phyloP scores from a whole-genome alignment of 768 basidiomycete species.

The Psilocybe tampanensis region DNA sequence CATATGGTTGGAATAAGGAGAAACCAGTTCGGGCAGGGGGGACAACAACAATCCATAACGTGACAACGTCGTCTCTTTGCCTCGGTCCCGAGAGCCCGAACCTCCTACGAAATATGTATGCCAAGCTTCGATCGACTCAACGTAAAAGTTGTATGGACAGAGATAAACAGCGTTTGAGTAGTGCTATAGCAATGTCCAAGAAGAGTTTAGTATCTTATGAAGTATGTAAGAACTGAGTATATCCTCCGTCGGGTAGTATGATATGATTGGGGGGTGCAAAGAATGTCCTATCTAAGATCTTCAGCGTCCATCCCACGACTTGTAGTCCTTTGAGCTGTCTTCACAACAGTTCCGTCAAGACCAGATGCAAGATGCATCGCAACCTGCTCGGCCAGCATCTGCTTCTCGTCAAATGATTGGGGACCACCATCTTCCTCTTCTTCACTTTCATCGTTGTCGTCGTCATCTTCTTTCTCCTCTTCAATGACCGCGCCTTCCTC shows the following conservation, averaged over 20 bases:
- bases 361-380: constrained; percentile 25
- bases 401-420: constrained; percentile 47
- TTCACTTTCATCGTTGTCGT: constrained; percentile 35
- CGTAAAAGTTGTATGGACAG: too few relatives aligned
- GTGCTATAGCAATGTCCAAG: background rate
- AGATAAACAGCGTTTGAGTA: too few relatives aligned
- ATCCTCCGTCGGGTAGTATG: background rate
- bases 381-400: constrained; percentile 38
- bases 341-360: constrained; percentile 3
- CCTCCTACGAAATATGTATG: background rate
- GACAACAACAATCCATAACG: background rate
- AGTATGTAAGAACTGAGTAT: too few relatives aligned
- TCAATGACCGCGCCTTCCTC: constrained; percentile 72
- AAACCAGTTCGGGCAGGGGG: too few relatives aligned
- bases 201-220: background rate
- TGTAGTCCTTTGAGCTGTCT: background rate
- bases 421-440: constrained; percentile 29
- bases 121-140: background rate
- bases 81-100: background rate
- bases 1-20: background rate
- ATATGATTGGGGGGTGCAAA: too few relatives aligned
- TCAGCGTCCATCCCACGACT: constrained; percentile 4
- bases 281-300: constrained; percentile 10
- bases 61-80: background rate
- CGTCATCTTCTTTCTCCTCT: constrained; percentile 47